These are phyloP conservation scores for Ichthyophthirius multifiliis DNA, from an alignment of 169 alveolate genomes.

Conservation along the genomic window DNA sequence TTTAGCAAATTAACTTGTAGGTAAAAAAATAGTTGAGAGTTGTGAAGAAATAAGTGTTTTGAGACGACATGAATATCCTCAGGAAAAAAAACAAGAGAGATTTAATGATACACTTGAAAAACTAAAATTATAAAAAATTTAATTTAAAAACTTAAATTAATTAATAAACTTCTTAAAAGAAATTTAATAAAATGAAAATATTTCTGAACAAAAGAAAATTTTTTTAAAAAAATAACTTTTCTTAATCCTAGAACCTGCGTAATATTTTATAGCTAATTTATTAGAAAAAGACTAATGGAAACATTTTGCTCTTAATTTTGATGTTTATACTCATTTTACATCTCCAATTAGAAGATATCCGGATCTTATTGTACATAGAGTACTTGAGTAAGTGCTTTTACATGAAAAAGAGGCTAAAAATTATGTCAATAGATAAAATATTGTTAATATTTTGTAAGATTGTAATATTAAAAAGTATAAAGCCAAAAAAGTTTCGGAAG, in stretches of 20 bases:
- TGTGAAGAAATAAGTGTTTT: constrained; percentile 61
- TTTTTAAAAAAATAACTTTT: constrained; percentile 59
- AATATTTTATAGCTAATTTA: constrained; percentile 59
- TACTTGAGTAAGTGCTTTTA: constrained; percentile 37
- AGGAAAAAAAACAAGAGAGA: constrained; percentile 45
- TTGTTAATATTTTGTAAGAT: constrained; percentile 19
- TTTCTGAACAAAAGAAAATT: constrained; percentile 20
- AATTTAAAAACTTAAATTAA: constrained; percentile 42
- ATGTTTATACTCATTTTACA: constrained; percentile 81
- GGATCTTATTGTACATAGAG: constrained; percentile 78
- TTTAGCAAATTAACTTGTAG: constrained; percentile 72
- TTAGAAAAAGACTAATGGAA: constrained; percentile 46
- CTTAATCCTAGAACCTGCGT: constrained; percentile 60
- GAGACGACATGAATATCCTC: constrained; percentile 66
- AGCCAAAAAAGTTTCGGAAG: constrained; percentile 49
- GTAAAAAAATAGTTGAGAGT: constrained; percentile 50
- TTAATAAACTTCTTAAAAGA: constrained; percentile 40
- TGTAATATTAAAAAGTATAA: constrained; percentile 45
- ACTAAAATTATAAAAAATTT: too few relatives aligned
- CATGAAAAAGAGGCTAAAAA: constrained; percentile 28
- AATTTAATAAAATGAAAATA: constrained; percentile 16
- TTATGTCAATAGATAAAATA: constrained; percentile 17
- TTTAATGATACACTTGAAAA: too few relatives aligned
- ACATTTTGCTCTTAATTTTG: constrained; percentile 75
- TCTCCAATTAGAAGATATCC: constrained; percentile 87